Conservation (phyloP, 2,329 filamentous ascomycete species). For the Emmonsiellopsis sp. region DNA sequence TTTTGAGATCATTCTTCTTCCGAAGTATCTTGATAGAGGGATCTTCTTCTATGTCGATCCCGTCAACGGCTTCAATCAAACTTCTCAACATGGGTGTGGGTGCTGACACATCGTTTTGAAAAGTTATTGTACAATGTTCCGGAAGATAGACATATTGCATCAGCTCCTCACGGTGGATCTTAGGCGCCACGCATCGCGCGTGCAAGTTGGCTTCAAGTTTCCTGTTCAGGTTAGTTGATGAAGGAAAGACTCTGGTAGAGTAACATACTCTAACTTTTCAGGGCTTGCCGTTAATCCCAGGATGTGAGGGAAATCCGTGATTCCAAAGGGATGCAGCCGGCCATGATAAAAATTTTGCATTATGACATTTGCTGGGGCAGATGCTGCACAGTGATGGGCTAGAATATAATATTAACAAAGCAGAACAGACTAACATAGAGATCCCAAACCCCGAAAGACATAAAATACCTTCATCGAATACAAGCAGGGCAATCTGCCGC, state of each 20-base stretch:
- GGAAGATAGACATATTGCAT: slow-evolving; percentile 61
- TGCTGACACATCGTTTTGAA: slow-evolving; percentile 8
- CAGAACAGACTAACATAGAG: not conserved
- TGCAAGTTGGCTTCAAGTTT: slow-evolving; percentile 61
- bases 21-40: slow-evolving; percentile 48
- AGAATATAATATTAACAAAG: slow-evolving; percentile 21
- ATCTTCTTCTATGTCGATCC: slow-evolving; percentile 51
- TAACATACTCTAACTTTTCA: slow-evolving; percentile 43
- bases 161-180: slow-evolving; percentile 59
- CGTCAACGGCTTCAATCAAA: slow-evolving; percentile 33
- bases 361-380: slow-evolving; percentile 57
- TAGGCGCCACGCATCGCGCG: slow-evolving; percentile 60
- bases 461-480: slow-evolving; percentile 71
- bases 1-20: slow-evolving; percentile 25
- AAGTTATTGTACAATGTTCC: slow-evolving; percentile 36
- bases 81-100: slow-evolving; percentile 30
- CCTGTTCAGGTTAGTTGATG: slow-evolving; percentile 17
- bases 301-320: slow-evolving; percentile 50
- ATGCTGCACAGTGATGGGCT: slow-evolving; percentile 65
- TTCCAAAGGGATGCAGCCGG: slow-evolving; percentile 27
- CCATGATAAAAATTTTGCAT: slow-evolving; percentile 65
- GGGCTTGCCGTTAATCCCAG: slow-evolving; percentile 77
- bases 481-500: slow-evolving; percentile 54
- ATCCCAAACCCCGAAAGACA: not conserved
- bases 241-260: not conserved